A percentile compares a stretch with the other conserved stretches of the same genome.
phyloP scores from a whole-genome alignment of 192 early-diverging fungal species.

The Backusella circina region DNA sequence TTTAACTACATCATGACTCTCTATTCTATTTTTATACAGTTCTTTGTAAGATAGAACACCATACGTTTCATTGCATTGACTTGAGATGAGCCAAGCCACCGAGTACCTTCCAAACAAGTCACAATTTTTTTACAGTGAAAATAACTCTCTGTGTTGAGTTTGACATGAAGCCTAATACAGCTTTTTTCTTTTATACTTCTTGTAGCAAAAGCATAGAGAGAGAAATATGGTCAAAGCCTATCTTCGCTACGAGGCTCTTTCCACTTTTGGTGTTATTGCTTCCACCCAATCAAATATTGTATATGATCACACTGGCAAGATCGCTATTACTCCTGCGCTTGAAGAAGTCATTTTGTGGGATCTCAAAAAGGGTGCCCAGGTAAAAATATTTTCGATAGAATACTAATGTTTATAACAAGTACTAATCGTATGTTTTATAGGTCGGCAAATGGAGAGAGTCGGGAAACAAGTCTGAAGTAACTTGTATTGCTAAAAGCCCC shows the following conservation, averaged over 20 bases:
- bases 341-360: slow-evolving; percentile 86
- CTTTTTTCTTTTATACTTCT: not conserved
- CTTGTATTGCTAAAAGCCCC: slow-evolving; percentile 69
- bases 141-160: not conserved
- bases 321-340: slow-evolving; percentile 77
- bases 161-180: not conserved
- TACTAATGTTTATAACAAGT: not conserved
- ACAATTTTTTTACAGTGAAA: not conserved
- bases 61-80: not conserved
- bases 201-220: not conserved
- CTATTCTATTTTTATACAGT: not conserved
- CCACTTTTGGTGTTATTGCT: slow-evolving; percentile 83
- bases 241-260: slow-evolving; percentile 75
- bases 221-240: slow-evolving; percentile 69
- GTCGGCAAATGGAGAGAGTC: slow-evolving; percentile 75
- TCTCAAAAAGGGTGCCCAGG: slow-evolving; percentile 74
- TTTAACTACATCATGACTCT: not conserved
- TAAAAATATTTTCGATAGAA: slow-evolving; percentile 12
- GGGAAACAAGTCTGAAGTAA: slow-evolving; percentile 84
- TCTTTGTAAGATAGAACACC: not conserved
- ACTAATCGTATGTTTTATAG: slow-evolving; percentile 19
- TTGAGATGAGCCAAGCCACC: not conserved
- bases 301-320: slow-evolving; percentile 66
- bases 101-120: not conserved
- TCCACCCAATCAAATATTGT: slow-evolving; percentile 65